Percentiles rank a stretch among this genome's conserved stretches.
These are phyloP conservation scores for Rhizophagus sp. DNA, from an alignment of 192 early-diverging fungal species.

Conservation along the genomic window DNA sequence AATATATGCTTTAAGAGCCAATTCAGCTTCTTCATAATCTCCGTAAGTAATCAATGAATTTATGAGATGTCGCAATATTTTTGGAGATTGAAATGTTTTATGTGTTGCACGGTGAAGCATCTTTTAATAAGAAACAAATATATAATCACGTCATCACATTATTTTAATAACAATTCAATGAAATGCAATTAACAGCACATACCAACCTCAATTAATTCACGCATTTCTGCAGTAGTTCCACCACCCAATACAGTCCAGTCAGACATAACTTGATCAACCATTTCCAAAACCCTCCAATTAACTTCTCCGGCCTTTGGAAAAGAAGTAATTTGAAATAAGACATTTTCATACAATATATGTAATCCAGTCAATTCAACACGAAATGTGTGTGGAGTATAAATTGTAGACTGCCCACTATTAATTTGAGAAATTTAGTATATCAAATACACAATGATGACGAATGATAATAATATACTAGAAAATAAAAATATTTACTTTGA, in stretches of 20 bases:
- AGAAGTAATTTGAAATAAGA: conserved; percentile 50
- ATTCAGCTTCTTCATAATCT: conserved; percentile 75
- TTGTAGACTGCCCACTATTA: conserved; percentile 32
- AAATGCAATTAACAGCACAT: not conserved
- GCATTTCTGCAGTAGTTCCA: conserved; percentile 52
- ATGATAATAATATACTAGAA: not conserved
- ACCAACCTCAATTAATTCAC: conserved; percentile 54
- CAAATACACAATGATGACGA: not conserved
- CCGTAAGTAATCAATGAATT: conserved; percentile 58
- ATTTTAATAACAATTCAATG: not conserved
- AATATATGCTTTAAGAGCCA: conserved; percentile 65
- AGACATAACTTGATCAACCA: conserved; percentile 61
- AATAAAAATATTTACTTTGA: not conserved
- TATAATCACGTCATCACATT: not conserved
- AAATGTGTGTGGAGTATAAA: conserved; percentile 39
- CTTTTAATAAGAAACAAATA: conserved; percentile 25
- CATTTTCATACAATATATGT: conserved; percentile 61
- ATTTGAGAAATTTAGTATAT: not conserved
- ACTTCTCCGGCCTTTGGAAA: conserved; percentile 67
- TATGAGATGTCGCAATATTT: conserved; percentile 64
- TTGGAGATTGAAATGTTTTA: conserved; percentile 73
- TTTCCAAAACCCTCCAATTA: conserved; percentile 57
- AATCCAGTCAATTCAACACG: conserved; percentile 48
- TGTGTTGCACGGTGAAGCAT: conserved; percentile 62
- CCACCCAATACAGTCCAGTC: conserved; percentile 60